Base-by-base conservation (phyloP, 441 rosid genomes). In the Adansonia grandidieri region DNA sequence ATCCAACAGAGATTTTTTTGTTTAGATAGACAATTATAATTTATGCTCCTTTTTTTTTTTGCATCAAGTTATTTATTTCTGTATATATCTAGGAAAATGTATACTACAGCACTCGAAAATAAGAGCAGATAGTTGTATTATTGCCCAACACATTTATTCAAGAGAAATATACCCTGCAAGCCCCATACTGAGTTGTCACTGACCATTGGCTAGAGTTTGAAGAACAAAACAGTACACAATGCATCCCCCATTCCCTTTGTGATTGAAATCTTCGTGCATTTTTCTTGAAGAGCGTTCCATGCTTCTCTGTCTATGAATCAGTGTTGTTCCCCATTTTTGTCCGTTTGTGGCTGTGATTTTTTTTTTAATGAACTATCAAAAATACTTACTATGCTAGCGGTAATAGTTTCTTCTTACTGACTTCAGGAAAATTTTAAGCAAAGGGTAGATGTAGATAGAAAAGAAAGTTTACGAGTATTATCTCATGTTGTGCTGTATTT, bases 181-280 rank as follows among this genome's bases (percentile, higher is more conserved):
- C 83, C 74, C 86, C 89, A 84, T 89, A 42, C 77, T 75, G 84
- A 79, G 78, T 44, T 88, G 91, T 88, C 91, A 75, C 71, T 80
- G 83, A 65, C 78, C 45, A 77, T 63, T 64, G 64, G 58, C 50
- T 47, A 24, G 63, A 60, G 64, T 83, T 83, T 82, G 74, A 66
- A 81, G 77, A 86, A 79, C 79, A 76, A 13, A 54, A 73, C 77
- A 82, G 85, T 17, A 88, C 78, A 71, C n/a, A 65, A 83, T 80
- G 74, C 80, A 80, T 81, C 83, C 67, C 83, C 66, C 83, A 28
- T 62, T 61, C 66, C 71, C 47, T 61, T 78, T 81, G 80, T 53
- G 42, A 73, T 56, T 77, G 62, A 58, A 77, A 72, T 62, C 48
- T 45, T 72, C 44, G 57, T 77, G 15, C 76, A 82, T 60, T 80